These are phyloP conservation scores for Erucastrum elatum DNA, from an alignment of 345 rosid genomes.

Conservation along the genomic window DNA sequence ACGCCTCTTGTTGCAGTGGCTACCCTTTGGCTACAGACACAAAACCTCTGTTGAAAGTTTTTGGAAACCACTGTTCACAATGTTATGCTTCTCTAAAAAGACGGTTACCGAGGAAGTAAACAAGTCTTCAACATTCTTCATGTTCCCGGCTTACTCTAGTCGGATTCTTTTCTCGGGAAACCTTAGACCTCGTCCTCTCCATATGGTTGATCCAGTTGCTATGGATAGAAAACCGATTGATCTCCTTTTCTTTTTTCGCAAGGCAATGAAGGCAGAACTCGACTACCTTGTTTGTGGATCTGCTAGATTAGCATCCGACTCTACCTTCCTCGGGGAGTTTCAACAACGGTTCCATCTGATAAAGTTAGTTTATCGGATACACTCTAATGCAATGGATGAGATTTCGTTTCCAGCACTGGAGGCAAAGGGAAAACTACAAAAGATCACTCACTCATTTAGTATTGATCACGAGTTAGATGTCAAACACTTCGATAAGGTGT, in stretches of 20 bases:
- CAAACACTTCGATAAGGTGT: slow-evolving; percentile 51
- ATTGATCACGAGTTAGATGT: slow-evolving; percentile 69
- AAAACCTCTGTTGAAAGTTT: slow-evolving; percentile 58
- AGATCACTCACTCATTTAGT: slow-evolving; percentile 62
- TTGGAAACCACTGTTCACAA: slow-evolving; percentile 48
- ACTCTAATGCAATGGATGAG: slow-evolving; percentile 77
- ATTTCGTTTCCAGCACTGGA: slow-evolving; percentile 82
- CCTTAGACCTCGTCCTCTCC: slow-evolving; percentile 22
- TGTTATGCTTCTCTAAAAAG: slow-evolving; percentile 45
- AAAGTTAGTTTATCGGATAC: slow-evolving; percentile 57
- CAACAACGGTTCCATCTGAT: slow-evolving; percentile 54
- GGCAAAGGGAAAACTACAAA: slow-evolving; percentile 59
- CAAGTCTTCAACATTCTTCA: slow-evolving; percentile 31
- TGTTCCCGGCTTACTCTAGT: slow-evolving; percentile 44
- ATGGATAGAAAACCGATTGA: slow-evolving; percentile 60
- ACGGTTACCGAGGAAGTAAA: slow-evolving; percentile 22
- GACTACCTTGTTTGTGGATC: slow-evolving; percentile 66
- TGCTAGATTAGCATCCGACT: slow-evolving; percentile 52
- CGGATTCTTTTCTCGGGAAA: slow-evolving; percentile 48
- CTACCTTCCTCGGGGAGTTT: slow-evolving; percentile 56
- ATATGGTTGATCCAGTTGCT: background rate
- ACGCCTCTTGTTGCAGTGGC: slow-evolving; percentile 65
- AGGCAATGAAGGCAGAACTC: slow-evolving; percentile 74
- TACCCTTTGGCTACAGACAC: slow-evolving; percentile 54
- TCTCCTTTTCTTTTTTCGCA: slow-evolving; percentile 74